Evolutionary conservation across 1,139 yeast species (phyloP).

Genomic region (Citeromyces hawaiiensis): DNA sequence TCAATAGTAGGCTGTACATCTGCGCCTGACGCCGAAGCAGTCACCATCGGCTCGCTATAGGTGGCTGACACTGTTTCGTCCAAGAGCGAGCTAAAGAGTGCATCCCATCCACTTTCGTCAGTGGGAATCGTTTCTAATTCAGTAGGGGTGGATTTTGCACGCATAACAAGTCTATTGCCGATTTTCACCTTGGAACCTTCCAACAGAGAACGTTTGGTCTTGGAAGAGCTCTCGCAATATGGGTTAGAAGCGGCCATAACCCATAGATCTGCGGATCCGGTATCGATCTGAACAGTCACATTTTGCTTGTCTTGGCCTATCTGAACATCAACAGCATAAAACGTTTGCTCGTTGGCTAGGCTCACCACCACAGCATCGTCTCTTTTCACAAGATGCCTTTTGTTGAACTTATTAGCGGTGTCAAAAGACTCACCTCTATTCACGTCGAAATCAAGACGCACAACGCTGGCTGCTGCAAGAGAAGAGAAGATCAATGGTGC

Average conservation of each 20-base stretch:
- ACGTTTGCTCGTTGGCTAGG: slow-evolving; percentile 29
- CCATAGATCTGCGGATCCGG: slow-evolving; percentile 66
- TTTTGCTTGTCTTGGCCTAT: slow-evolving; percentile 44
- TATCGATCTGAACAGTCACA: slow-evolving; percentile 43
- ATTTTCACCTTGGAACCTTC: neutral
- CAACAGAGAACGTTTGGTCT: slow-evolving; percentile 2
- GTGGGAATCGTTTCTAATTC: neutral
- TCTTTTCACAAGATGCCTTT: slow-evolving; percentile 20
- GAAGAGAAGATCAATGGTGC: neutral
- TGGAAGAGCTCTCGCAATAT: slow-evolving; percentile 11
- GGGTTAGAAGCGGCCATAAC: slow-evolving; percentile 20
- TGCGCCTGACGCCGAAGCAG: neutral
- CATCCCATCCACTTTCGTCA: neutral
- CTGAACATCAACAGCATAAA: slow-evolving; percentile 26
- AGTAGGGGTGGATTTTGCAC: neutral
- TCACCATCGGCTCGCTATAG: too few species aligned
- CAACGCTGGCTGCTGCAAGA: neutral
- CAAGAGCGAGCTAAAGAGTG: neutral
- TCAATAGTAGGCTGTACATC: slow-evolving; percentile 9
- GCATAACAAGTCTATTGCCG: neutral
- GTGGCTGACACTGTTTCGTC: neutral
- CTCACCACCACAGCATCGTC: slow-evolving; percentile 24
- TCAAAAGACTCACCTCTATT: slow-evolving; percentile 14
- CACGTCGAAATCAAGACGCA: slow-evolving; percentile 6
- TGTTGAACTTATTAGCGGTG: slow-evolving; percentile 10